Evolutionary conservation across 2,329 filamentous ascomycete genomes (phyloP), one percentile per base, ranked within the genome.

Genomic region (Alternaria ventricosa): DNA sequence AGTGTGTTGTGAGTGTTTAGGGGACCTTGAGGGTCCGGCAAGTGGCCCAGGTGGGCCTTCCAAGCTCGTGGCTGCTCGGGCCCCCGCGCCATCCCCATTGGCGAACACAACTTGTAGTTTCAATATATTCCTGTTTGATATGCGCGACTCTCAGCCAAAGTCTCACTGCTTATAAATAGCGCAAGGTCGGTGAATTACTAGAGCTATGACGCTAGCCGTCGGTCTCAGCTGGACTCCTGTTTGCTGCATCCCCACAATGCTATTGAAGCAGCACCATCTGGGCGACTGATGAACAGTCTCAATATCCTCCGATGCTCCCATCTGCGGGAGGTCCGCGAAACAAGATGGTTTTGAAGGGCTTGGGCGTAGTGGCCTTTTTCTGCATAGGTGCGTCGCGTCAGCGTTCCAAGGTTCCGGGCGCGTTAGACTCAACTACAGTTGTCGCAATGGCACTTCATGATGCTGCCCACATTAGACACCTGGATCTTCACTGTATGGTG

Each of bases 121-220:
- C 49, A 51, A 13, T 30, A 28, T n/a, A 22, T 22, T 51, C 49
- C 18, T 45, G 15, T 13, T 57, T 25, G 20, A 10, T 49, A 12
- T 33, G 12, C 41, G 10, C 13, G 27, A 36, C 47, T 30, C 51
- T 33, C 27, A 49, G 27, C 27, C 18, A 22, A 47, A 25, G 7
- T 43, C 22, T 23, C 5, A 18, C 18, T 28, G 9, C 41, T 25
- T 54, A 59, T 46, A 43, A 45, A 28, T 62, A 62, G 54, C 45
- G 33, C 50, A 20, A 57, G 28, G 33, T 59, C 62, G 59, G 45
- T 41, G 25, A 58, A 30, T 50, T 15, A n/a, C 15, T 55, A 55
- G 36, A 47, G 63, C 60, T 63, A 65, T 61, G 62, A 61, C 58
- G 58, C 61, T 56, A 33, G 23, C 41, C 23, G 43, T 36, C 22